A percentile compares a stretch with the other conserved stretches of the same genome.
Conservation (phyloP, 495 filamentous ascomycete genomes). For the Penicillium cinerascens region DNA sequence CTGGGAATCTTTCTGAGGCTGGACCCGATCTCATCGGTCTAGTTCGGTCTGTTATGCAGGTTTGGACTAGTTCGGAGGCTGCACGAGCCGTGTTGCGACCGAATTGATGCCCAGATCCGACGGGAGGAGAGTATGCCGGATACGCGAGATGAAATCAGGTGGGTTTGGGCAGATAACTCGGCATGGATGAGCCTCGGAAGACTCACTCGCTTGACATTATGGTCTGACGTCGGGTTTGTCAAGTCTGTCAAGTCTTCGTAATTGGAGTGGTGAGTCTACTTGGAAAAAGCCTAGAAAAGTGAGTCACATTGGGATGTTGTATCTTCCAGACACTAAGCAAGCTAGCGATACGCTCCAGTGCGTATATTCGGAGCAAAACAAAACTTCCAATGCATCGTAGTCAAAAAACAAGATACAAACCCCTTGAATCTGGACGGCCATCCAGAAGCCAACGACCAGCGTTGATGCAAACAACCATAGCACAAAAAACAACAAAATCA, state of each 20-base stretch:
- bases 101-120: not conserved
- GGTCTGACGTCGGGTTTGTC: not conserved
- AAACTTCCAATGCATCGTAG: not conserved
- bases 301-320: not conserved
- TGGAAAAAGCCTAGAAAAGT: not conserved
- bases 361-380: not conserved
- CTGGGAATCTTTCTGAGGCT: not conserved
- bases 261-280: not conserved
- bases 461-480: conserved; percentile 5
- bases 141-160: not conserved
- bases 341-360: not conserved
- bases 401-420: conserved; percentile 1
- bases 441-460: conserved; percentile 11
- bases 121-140: not conserved
- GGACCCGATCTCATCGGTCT: not conserved
- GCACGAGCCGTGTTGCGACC: not conserved
- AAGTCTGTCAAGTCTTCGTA: not conserved
- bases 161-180: not conserved
- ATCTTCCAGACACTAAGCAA: not conserved
- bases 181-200: not conserved
- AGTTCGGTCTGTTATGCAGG: not conserved
- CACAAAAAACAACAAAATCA: conserved; percentile 30
- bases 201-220: not conserved
- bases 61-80: not conserved
- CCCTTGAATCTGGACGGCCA: not conserved